Evolutionary conservation across 441 rosid species (phyloP), one percentile per base, ranked within the genome.

Genomic region (Jatropha podagrica): DNA sequence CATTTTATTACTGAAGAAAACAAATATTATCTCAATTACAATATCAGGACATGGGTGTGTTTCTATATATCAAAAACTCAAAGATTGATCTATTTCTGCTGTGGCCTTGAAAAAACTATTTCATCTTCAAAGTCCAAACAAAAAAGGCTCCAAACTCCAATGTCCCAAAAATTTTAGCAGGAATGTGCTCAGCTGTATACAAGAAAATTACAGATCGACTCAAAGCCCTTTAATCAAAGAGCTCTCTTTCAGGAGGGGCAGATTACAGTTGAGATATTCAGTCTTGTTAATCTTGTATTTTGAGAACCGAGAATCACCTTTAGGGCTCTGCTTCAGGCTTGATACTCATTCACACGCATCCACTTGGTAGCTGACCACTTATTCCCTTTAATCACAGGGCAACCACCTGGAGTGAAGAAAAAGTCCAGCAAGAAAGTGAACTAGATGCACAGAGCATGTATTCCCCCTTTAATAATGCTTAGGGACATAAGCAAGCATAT

Each of bases 291-390:
- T 40, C 0, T 32, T 32, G 27, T 3, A 41, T 62, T 73, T 59
- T 37, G 64, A 69, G 55, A 37, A 72, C 26, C n/a, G 44, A 23
- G 17, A 65, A 68, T 74, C 81, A 88, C 92, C 90, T 84, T 76
- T 14, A 68, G 59, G 76, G 32, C 67, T 26, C 65, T 61, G 32
- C 62, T 72, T 91, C 81, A 93, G 79, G 61, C 79, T 77, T 81
- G 86, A 77, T 91, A 94, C 78, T 94, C 94, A 37, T 78, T 83
- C 66, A 94, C 88, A 52, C 92, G 96, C 73, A 94, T 73, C 97
- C 98, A 94, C 80, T 94, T 94, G 42, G 98, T 94, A 3, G 97
- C 90, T 65, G 98, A 94, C 98, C 98, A 94, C 75, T 94, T 94
- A 79, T 94, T 91, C 77, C 98, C 98, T 77, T 70, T 86, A 78